These are phyloP conservation scores for Fusarium denticulatum DNA, from an alignment of 2,329 filamentous ascomycete species.

Conservation along the genomic window DNA sequence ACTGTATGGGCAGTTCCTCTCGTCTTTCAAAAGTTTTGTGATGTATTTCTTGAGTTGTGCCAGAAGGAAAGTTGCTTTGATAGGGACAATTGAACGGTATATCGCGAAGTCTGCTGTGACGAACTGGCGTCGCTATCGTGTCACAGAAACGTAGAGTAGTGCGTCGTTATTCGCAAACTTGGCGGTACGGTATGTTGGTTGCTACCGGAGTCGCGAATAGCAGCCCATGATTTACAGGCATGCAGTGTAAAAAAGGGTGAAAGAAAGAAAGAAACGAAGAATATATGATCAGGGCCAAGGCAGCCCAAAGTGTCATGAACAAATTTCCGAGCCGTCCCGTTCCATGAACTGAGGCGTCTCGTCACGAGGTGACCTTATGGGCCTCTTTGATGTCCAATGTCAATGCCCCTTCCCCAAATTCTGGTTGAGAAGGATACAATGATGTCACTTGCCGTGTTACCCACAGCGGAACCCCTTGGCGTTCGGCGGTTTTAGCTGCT, in stretches of 20 bases:
- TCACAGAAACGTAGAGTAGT: slow-evolving; percentile 1
- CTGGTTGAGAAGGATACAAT: slow-evolving; percentile 11
- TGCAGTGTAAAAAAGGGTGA: background rate
- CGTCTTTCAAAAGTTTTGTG: background rate
- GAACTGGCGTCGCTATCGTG: slow-evolving; percentile 1
- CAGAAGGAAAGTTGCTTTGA: background rate
- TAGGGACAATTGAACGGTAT: background rate
- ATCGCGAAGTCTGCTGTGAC: background rate
- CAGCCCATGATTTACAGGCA: background rate
- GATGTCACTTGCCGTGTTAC: slow-evolving; percentile 33
- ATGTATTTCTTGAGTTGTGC: background rate
- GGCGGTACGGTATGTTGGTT: background rate
- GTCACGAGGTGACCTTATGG: slow-evolving; percentile 8
- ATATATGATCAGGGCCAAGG: background rate
- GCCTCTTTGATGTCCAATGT: background rate
- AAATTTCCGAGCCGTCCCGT: slow-evolving; percentile 3
- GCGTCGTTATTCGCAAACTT: background rate
- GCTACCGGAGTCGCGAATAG: background rate
- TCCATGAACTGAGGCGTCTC: background rate
- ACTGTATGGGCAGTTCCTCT: background rate
- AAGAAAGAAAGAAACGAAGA: background rate
- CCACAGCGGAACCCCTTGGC: slow-evolving; percentile 25
- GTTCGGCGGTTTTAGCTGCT: slow-evolving; percentile 6
- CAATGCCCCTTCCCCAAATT: slow-evolving; percentile 17
- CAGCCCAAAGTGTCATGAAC: background rate